Base-by-base conservation (phyloP, 192 early-diverging fungal species). In the Podila epicladia region DNA sequence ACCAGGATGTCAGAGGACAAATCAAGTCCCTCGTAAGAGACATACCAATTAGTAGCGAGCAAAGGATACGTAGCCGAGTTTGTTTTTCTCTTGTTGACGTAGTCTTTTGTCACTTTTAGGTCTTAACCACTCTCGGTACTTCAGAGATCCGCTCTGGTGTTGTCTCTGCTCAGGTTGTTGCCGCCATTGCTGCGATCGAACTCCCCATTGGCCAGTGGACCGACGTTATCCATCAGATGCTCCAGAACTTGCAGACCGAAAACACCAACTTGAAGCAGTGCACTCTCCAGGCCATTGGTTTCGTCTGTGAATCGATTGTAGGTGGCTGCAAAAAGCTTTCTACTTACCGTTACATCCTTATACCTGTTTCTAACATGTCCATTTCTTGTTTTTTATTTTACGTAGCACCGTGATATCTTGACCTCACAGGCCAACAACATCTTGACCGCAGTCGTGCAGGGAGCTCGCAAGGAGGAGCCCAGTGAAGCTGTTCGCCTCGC, bases 141-240 rank as follows among this genome's bases (percentile, higher is more conserved):
- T 62, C 84, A 38, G 85, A 87, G 55, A 33, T 80, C 20, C 77
- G 82, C 49, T 91, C 91, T 53, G 91, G 92, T 19, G 89, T 82
- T 69, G 88, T 88, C 9, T 90, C 95, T 45, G 94, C 92, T 17
- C 95, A 96, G 86, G 91, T 93, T 53, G 88, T 98, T 74, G 89
- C 96, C 51, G 97, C 97, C 51, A 95, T 99, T 79, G 95, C 94
- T 19, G 93, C 91, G 65, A 94, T 98, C 35, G 98, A 99, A 78
- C 87, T 99, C 63, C 97, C 97, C n/a, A 75, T 82, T 45, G 82
- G 88, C 5, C 86, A 93, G 82, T 99, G 98, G 98, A 84, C 84
- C 28, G 95, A 97, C 59, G 83, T 98, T 58, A 97, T 99, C 77
- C 83, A 82, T 38, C 85, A 83, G 41, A 87, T 99, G 79, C 84